phyloP scores from a whole-genome alignment of 2,329 filamentous ascomycete species.

The Colletotrichum theobromicola region DNA sequence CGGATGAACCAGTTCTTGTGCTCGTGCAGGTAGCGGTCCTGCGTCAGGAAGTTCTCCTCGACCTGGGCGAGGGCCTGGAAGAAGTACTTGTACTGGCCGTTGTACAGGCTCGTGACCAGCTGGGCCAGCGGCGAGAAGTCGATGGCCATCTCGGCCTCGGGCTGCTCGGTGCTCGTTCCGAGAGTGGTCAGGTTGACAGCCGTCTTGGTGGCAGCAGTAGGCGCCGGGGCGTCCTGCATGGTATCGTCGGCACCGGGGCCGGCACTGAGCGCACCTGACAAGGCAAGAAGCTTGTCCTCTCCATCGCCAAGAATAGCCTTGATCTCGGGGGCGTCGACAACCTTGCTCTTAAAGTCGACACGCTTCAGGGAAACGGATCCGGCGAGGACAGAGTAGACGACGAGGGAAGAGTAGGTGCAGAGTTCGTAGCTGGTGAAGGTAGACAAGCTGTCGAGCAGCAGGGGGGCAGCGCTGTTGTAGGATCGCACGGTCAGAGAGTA shows the following conservation, averaged over 20 bases:
- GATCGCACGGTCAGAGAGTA: constrained; percentile 92
- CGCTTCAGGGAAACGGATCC: constrained; percentile 94
- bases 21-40: constrained; percentile 94
- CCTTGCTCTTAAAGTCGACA: constrained; percentile 98
- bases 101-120: constrained; percentile 90
- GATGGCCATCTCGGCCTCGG: constrained; percentile 80
- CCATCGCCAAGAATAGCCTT: constrained; percentile 92
- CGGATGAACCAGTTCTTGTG: constrained; percentile 97
- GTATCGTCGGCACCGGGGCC: constrained; percentile 83
- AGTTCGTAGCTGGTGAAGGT: constrained; percentile 99
- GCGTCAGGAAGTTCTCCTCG: constrained; percentile 91
- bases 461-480: constrained; percentile 86
- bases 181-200: constrained; percentile 90
- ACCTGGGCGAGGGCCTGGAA: constrained; percentile 89
- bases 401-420: constrained; percentile 93
- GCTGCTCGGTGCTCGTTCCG: constrained; percentile 70
- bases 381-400: constrained; percentile 94
- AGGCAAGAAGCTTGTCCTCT: constrained; percentile 84
- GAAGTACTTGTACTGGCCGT: constrained; percentile 91
- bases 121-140: constrained; percentile 90
- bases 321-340: constrained; percentile 97
- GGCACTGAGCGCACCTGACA: constrained; percentile 80
- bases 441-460: constrained; percentile 94
- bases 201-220: constrained; percentile 54
- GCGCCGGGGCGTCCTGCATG: constrained; percentile 63